Conservation (phyloP, 345 rosid genomes). For the Schrenkiella parvula region DNA sequence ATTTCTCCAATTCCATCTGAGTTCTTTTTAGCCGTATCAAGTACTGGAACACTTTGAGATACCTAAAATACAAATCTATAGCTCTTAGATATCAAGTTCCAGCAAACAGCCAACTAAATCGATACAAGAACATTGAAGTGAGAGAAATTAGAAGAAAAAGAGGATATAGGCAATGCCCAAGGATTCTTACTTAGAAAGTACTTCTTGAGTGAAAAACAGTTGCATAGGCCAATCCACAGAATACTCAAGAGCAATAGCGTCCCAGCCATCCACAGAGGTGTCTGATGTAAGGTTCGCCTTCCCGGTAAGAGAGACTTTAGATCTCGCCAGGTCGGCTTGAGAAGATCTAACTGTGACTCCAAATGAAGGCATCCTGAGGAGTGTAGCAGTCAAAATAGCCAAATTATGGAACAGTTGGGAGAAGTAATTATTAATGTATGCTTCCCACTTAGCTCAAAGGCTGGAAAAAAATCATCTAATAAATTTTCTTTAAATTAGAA, state of each 20-base stretch:
- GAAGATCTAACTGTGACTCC: constrained; percentile 74
- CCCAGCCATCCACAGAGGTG: constrained; percentile 81
- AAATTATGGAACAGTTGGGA: background rate
- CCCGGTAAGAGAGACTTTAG: constrained; percentile 45
- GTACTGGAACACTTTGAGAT: constrained; percentile 80
- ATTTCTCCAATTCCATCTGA: constrained; percentile 96
- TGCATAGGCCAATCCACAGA: constrained; percentile 96
- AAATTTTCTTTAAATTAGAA: background rate
- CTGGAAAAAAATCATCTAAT: background rate
- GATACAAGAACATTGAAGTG: background rate
- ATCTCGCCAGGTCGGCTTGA: constrained; percentile 53
- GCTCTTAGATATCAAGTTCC: constrained; percentile 13
- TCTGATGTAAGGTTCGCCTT: constrained; percentile 49
- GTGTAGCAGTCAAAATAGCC: constrained; percentile 8
- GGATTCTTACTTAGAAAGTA: constrained; percentile 75
- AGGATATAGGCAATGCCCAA: background rate
- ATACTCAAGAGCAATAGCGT: constrained; percentile 87
- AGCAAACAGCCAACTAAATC: constrained; percentile 17
- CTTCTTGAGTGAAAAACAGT: constrained; percentile 90
- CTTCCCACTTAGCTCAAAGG: constrained; percentile 6
- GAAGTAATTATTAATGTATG: constrained; percentile 13
- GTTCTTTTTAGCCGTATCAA: constrained; percentile 85
- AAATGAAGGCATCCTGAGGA: constrained; percentile 75
- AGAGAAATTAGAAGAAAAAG: background rate
- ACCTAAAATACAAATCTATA: constrained; percentile 49